These are phyloP conservation scores for Colletotrichum falcatum DNA, from an alignment of 2,329 filamentous ascomycete genomes.

Conservation along the genomic window DNA sequence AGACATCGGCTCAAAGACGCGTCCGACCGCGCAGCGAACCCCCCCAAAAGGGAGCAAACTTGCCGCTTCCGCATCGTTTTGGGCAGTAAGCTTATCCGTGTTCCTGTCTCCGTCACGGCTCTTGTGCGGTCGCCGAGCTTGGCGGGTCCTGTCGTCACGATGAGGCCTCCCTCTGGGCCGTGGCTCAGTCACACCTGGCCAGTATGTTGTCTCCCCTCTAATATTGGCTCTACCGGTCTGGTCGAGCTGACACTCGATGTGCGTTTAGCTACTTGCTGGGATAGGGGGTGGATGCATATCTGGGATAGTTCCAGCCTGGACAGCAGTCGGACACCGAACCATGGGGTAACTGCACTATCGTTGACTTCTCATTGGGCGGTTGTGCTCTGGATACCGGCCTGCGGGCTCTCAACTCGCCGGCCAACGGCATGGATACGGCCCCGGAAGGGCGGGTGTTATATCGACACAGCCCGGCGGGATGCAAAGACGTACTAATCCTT, in stretches of 20 bases:
- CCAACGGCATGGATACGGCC: constrained; percentile 14
- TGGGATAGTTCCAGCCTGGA: neutral
- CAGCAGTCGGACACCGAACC: constrained; percentile 17
- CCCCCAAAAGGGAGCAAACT: neutral
- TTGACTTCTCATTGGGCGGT: constrained; percentile 10
- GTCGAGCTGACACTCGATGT: neutral
- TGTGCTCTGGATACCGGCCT: constrained; percentile 13
- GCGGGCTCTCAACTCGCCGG: constrained; percentile 23
- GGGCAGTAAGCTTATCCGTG: neutral
- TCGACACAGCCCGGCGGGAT: no score
- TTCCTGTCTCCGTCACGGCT: neutral
- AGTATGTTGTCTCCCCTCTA: neutral
- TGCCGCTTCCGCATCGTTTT: no score
- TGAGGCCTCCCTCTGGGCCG: neutral
- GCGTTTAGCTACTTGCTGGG: neutral
- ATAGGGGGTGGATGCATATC: neutral
- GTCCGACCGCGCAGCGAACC: constrained; percentile 23
- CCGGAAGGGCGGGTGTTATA: no score
- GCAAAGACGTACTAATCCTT: constrained; percentile 9
- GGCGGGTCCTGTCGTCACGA: constrained; percentile 15
- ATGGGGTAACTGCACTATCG: neutral
- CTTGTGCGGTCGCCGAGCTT: neutral
- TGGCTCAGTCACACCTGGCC: neutral
- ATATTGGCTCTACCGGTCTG: neutral
- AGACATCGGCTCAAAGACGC: constrained; percentile 27